Base-by-base conservation (phyloP, 2,329 filamentous ascomycete species). In the Cercospora sojina region DNA sequence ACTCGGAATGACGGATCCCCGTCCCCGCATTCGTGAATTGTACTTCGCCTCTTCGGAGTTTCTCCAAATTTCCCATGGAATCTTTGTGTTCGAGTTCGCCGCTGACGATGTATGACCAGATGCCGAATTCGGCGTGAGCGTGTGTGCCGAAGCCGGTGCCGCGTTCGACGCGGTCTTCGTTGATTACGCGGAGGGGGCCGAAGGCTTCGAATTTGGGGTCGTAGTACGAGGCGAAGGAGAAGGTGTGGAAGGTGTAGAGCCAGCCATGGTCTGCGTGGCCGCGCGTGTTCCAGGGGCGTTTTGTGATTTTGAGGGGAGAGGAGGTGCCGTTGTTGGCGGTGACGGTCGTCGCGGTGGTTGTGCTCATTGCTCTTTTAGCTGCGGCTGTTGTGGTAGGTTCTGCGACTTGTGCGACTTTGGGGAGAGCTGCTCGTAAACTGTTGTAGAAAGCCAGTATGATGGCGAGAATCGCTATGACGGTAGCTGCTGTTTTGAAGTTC, bases 11-110 rank as follows among this genome's bases (percentile, higher is more conserved):
- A 1, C 91, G 87, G 73, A 96, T 89, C 5, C 87, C 87, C 5
- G 87, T 92, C 63, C 92, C 92, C n/a, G 91, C 92, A 13, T 90
- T 93, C 9, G 92, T 96, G 79, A 96, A 96, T 75, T 96, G 92
- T 53, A 96, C 91, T 77, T 96, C 92, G 12, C 92, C 91, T 41
- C 91, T 84, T 74, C 86, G 86, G 83, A 96, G 89, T 79, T 89
- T 91, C 78, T 87, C 82, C 8, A 83, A 75, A 62, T 84, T 86
- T 72, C 91, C 86, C 89, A 96, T 93, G 67, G 87, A 91, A 80
- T 96, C 92, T 57, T 92, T 89, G 81, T 96, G 93, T 57, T 93
- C 94, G 69, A 96, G 86, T 79, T 94, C 91, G 70, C 93, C 92
- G 56, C 84, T 87, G n/a, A 96, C 83, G 74, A 96, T 90, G 80